Percentiles rank a stretch among this genome's conserved stretches.
phyloP scores from a whole-genome alignment of 108 stramenopile genomes.

The Parmales sp. region DNA sequence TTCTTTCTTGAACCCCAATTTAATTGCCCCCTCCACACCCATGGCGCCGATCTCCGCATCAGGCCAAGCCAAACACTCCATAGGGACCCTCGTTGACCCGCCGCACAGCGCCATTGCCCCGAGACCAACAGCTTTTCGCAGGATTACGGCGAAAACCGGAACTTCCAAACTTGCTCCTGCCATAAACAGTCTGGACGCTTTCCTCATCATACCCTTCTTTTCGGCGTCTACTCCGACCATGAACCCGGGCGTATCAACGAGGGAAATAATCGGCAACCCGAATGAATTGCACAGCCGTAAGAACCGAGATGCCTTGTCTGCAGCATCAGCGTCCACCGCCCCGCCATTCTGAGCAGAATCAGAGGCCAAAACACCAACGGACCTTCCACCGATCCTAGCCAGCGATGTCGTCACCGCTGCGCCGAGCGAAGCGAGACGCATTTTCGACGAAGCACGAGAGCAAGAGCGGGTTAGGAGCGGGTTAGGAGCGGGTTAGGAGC shows the following conservation, averaged over 20 bases:
- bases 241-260: conserved; percentile 18
- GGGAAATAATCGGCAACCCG: conserved; percentile 13
- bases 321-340: conserved; percentile 12
- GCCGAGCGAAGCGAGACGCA: no score
- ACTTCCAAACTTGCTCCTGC: background rate
- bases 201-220: conserved; percentile 6
- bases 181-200: background rate
- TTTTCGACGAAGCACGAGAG: no score
- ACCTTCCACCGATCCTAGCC: conserved; percentile 8
- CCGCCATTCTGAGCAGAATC: conserved; percentile 4
- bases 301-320: conserved; percentile 17
- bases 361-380: conserved; percentile 15
- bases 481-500: no score
- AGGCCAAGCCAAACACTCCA: conserved; percentile 14
- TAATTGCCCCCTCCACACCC: conserved; percentile 19
- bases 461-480: no score
- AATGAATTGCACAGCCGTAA: conserved; percentile 6
- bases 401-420: conserved; percentile 4
- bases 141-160: background rate
- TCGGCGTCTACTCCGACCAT: conserved; percentile 19
- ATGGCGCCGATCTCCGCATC: conserved; percentile 21
- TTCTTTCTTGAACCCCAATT: conserved; percentile 5
- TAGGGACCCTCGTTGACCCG: background rate
- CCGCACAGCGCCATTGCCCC: background rate
- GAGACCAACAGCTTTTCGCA: conserved; percentile 3